Conservation (phyloP, 192 early-diverging fungal species). For the Podila epigama region DNA sequence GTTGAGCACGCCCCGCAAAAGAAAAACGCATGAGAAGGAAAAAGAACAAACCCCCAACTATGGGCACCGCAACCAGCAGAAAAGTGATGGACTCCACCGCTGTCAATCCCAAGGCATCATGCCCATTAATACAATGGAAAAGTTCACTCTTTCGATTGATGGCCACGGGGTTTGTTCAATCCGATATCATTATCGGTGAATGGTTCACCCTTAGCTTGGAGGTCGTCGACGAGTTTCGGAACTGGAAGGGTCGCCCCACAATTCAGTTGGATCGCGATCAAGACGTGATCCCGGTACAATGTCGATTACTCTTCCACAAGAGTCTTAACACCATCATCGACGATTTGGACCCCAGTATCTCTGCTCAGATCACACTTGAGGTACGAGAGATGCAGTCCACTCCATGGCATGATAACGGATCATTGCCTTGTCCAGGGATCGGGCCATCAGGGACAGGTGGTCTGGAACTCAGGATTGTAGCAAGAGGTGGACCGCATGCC, state of each 20-base stretch:
- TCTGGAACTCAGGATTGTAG: background rate
- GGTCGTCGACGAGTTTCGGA: constrained; percentile 1
- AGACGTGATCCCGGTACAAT: background rate
- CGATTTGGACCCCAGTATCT: background rate
- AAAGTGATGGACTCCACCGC: no score
- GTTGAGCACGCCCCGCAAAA: no score
- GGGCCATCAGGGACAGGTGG: background rate
- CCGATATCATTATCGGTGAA: background rate
- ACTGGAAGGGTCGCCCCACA: background rate
- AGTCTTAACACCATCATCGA: background rate
- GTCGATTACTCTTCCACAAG: background rate
- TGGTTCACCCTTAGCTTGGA: background rate
- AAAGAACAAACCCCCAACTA: no score
- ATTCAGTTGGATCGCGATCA: background rate
- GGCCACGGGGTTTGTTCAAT: background rate
- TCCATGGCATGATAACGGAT: background rate
- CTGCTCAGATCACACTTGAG: background rate
- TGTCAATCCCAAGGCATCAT: no score
- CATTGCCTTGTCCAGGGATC: background rate
- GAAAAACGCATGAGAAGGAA: no score
- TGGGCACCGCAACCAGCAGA: no score
- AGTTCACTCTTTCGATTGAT: background rate
- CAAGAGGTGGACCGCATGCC: background rate
- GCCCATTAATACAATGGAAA: background rate
- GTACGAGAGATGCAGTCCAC: background rate